Conservation (phyloP, 257 asterid genomes). For the Penstemon davidsonii region DNA sequence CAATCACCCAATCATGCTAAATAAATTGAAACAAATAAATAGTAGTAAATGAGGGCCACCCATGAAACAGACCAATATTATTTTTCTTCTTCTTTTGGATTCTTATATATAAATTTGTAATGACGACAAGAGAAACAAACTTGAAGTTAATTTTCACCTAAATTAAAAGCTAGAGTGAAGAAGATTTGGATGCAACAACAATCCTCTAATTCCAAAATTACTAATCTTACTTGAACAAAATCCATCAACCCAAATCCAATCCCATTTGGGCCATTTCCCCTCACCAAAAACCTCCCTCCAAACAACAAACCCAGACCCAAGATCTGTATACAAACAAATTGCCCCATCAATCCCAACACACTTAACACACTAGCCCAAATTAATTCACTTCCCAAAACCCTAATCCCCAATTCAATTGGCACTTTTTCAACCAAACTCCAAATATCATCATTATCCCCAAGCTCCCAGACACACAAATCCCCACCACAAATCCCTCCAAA, state of each 20-base stretch:
- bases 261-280: constrained; percentile 51
- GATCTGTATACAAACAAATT: constrained; percentile 60
- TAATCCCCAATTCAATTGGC: constrained; percentile 52
- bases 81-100: too few species aligned
- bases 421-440: constrained; percentile 65
- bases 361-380: constrained; percentile 64
- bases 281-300: constrained; percentile 47
- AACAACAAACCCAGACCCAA: constrained; percentile 56
- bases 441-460: constrained; percentile 31
- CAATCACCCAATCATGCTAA: neutral
- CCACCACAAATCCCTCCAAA: constrained; percentile 62
- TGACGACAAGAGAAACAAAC: too few species aligned
- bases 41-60: neutral
- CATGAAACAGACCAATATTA: too few species aligned
- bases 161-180: constrained; percentile 17
- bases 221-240: constrained; percentile 35
- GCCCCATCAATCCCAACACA: constrained; percentile 63
- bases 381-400: constrained; percentile 34
- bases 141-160: neutral
- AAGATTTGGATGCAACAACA: constrained; percentile 63
- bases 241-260: constrained; percentile 74
- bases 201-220: constrained; percentile 57
- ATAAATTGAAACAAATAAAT: too few species aligned
- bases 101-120: too few species aligned
- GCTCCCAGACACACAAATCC: constrained; percentile 68